phyloP scores from a whole-genome alignment of 176 grass and related monocot genomes.

The Eragrostis nindensis region DNA sequence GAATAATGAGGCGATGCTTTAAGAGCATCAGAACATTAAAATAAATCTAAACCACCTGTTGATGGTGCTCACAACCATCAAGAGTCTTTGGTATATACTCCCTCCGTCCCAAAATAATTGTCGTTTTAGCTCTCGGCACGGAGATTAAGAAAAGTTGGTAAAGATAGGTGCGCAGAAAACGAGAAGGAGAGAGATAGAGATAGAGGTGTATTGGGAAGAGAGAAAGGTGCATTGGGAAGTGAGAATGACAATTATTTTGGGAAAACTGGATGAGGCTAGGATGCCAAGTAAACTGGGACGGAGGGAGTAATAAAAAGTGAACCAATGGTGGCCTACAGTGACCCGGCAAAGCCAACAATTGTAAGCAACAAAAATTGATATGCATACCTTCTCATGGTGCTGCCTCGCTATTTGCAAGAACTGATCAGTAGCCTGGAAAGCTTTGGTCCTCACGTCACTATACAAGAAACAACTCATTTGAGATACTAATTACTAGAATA shows the following conservation, averaged over 20 bases:
- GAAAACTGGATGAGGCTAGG: too few relatives aligned
- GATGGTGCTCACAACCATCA: constrained; percentile 6
- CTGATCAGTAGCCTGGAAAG: constrained; percentile 96
- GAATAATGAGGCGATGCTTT: background rate
- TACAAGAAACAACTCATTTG: constrained; percentile 29
- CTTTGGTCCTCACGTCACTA: constrained; percentile 97
- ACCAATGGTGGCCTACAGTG: constrained; percentile 12
- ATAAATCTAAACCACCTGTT: background rate
- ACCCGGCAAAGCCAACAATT: constrained; percentile 21
- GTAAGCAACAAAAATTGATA: constrained; percentile 32
- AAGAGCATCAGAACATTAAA: constrained; percentile 8
- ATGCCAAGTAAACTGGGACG: too few relatives aligned
- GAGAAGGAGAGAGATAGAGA: too few relatives aligned
- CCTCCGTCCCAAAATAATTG: too few relatives aligned
- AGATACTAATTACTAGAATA: constrained; percentile 26
- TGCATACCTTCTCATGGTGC: constrained; percentile 85
- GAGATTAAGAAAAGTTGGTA: too few relatives aligned
- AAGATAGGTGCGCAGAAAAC: too few relatives aligned
- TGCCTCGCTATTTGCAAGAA: constrained; percentile 89
- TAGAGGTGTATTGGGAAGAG: too few relatives aligned
- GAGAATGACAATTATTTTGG: too few relatives aligned
- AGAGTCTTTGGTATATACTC: background rate
- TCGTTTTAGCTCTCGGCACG: too few relatives aligned
- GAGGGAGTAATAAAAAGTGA: constrained; percentile 20
- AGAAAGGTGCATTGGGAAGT: too few relatives aligned